phyloP scores from a whole-genome alignment of 2,329 filamentous ascomycete species.

The Grosmannia penicillata region DNA sequence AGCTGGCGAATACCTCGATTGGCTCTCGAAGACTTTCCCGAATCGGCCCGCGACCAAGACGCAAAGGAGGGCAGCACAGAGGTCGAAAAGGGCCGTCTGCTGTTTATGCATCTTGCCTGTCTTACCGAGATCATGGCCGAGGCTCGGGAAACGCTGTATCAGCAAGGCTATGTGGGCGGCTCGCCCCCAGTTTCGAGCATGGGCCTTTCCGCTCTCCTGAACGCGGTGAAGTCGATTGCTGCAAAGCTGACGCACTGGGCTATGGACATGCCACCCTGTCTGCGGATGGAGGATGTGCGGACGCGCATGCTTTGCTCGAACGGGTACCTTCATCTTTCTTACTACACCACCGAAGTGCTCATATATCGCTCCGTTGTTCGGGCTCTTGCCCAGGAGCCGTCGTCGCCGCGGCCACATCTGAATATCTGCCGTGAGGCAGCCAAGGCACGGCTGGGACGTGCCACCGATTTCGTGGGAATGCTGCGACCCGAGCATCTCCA shows the following conservation, averaged over 20 bases:
- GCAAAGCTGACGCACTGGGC: slow-evolving; percentile 13
- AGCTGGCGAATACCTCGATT: slow-evolving; percentile 36
- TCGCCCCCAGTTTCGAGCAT: neutral
- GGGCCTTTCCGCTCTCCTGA: slow-evolving; percentile 10
- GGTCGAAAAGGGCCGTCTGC: slow-evolving; percentile 27
- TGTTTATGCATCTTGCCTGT: slow-evolving; percentile 35
- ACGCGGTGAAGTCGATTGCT: slow-evolving; percentile 14
- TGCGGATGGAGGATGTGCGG: slow-evolving; percentile 13
- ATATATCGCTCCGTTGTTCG: slow-evolving; percentile 34
- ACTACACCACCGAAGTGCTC: slow-evolving; percentile 34
- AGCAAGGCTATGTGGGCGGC: slow-evolving; percentile 7
- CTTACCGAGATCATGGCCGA: slow-evolving; percentile 36
- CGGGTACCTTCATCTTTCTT: slow-evolving; percentile 33
- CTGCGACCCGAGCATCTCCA: slow-evolving; percentile 29
- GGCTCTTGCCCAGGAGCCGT: neutral
- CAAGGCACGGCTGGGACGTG: slow-evolving; percentile 22
- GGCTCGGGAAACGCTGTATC: slow-evolving; percentile 33
- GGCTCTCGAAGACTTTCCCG: slow-evolving; percentile 22
- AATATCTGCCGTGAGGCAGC: slow-evolving; percentile 23
- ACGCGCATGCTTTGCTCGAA: slow-evolving; percentile 17
- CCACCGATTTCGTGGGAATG: slow-evolving; percentile 24
- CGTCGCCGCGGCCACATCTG: slow-evolving; percentile 14
- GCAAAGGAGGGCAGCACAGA: slow-evolving; percentile 24
- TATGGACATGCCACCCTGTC: slow-evolving; percentile 9
- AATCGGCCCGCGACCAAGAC: slow-evolving; percentile 20